Percentiles rank a stretch among this genome's conserved stretches.
These are phyloP conservation scores for Fusarium caatingaense DNA, from an alignment of 2,329 filamentous ascomycete genomes.

Conservation along the genomic window DNA sequence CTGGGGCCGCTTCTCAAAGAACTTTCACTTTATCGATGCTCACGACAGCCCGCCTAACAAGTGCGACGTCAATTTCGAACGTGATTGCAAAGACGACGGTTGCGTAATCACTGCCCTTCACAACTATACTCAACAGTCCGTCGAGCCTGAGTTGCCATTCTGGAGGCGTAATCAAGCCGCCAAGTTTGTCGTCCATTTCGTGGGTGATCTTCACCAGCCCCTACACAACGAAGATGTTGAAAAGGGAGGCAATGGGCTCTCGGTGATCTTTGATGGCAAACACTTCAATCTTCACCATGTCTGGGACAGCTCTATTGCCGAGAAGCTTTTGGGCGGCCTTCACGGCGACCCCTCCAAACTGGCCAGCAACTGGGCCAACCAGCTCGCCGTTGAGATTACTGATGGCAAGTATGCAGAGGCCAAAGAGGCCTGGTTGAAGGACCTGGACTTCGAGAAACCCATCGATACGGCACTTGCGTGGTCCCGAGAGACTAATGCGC, in stretches of 20 bases:
- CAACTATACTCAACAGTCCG: conserved; percentile 69
- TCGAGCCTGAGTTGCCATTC: conserved; percentile 58
- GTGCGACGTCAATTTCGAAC: conserved; percentile 68
- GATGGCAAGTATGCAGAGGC: conserved; percentile 64
- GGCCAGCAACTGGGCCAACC: conserved; percentile 67
- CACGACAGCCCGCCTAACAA: conserved; percentile 68
- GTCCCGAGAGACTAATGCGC: conserved; percentile 72
- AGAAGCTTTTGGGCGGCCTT: conserved; percentile 70
- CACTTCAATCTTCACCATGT: conserved; percentile 76
- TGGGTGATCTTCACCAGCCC: conserved; percentile 77
- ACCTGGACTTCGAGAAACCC: conserved; percentile 65
- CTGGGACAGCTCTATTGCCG: conserved; percentile 78
- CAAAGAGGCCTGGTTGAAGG: conserved; percentile 66
- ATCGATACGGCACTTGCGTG: conserved; percentile 69
- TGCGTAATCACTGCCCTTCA: conserved; percentile 71
- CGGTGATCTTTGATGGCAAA: conserved; percentile 68
- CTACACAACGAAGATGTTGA: conserved; percentile 73
- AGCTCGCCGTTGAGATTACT: conserved; percentile 65
- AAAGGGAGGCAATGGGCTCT: conserved; percentile 75
- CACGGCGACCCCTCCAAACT: conserved; percentile 61
- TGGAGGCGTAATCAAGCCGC: conserved; percentile 67
- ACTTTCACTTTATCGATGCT: conserved; percentile 77
- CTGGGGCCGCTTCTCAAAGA: conserved; percentile 70
- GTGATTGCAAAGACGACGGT: conserved; percentile 71
- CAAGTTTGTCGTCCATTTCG: conserved; percentile 75